These are phyloP conservation scores for Rhytidiadelphus loreus DNA, from an alignment of 225 moss, liverwort and hornwort genomes.

Conservation along the genomic window DNA sequence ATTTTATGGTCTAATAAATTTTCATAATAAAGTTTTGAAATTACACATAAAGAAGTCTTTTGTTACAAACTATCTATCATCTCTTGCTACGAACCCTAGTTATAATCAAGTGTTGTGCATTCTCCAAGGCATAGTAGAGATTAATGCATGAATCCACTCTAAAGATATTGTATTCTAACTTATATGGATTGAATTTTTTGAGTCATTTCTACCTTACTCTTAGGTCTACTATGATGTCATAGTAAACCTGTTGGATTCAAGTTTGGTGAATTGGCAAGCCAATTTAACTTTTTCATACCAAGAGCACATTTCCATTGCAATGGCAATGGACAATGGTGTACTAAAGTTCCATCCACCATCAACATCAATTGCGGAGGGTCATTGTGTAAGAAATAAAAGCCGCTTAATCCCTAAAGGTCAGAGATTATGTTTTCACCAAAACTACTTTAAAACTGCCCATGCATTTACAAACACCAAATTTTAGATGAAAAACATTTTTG, in stretches of 20 bases:
- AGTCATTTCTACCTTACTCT: neutral
- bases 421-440: no score
- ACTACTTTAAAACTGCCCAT: no score
- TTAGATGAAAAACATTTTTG: no score
- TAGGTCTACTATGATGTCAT: neutral
- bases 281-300: neutral
- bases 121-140: fast-evolving
- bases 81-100: neutral
- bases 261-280: neutral
- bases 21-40: neutral
- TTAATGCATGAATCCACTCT: neutral
- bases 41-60: neutral
- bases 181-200: neutral
- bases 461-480: no score
- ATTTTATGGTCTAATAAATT: neutral
- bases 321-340: neutral
- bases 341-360: neutral
- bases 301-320: neutral
- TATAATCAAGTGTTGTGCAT: neutral
- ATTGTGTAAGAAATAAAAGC: no score
- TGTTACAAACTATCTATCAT: neutral
- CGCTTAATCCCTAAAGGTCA: no score
- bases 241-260: neutral
- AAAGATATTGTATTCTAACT: neutral
- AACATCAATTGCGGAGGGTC: neutral